These are phyloP conservation scores for Mycena alexandri DNA, from an alignment of 768 basidiomycete genomes.

Conservation along the genomic window DNA sequence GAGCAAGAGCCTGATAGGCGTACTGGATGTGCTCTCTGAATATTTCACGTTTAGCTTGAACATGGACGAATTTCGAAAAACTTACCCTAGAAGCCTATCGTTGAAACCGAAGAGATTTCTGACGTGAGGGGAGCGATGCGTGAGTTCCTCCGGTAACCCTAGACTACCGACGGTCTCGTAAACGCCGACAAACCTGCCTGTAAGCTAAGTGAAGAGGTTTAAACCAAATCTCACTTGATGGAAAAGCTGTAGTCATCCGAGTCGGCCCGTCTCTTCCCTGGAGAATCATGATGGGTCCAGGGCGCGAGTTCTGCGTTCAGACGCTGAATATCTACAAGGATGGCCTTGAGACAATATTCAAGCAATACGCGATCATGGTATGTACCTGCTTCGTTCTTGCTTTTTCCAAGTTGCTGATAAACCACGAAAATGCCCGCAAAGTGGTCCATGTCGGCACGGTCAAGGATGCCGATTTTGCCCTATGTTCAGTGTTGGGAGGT, in stretches of 20 bases:
- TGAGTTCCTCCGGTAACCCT: slow-evolving; percentile 71
- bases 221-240: slow-evolving; percentile 63
- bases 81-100: slow-evolving; percentile 64
- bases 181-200: slow-evolving; percentile 68
- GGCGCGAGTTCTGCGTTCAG: slow-evolving; percentile 61
- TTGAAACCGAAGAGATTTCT: slow-evolving; percentile 74
- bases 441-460: slow-evolving; percentile 78
- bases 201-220: slow-evolving; percentile 9
- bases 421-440: slow-evolving; percentile 74
- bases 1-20: slow-evolving; percentile 78
- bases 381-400: slow-evolving; percentile 59
- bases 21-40: slow-evolving; percentile 64
- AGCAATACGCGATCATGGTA: background rate
- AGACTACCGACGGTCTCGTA: slow-evolving; percentile 82
- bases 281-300: slow-evolving; percentile 67
- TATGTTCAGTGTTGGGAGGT: slow-evolving; percentile 41
- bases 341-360: background rate
- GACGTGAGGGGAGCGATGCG: slow-evolving; percentile 56
- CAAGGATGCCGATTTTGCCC: slow-evolving; percentile 80
- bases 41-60: background rate
- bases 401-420: slow-evolving; percentile 73
- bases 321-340: slow-evolving; percentile 48
- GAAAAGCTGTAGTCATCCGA: slow-evolving; percentile 64
- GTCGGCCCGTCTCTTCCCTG: slow-evolving; percentile 65
- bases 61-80: background rate